These are phyloP conservation scores for Bifiguratus adelaidae DNA, from an alignment of 192 early-diverging fungal genomes.

Conservation along the genomic window DNA sequence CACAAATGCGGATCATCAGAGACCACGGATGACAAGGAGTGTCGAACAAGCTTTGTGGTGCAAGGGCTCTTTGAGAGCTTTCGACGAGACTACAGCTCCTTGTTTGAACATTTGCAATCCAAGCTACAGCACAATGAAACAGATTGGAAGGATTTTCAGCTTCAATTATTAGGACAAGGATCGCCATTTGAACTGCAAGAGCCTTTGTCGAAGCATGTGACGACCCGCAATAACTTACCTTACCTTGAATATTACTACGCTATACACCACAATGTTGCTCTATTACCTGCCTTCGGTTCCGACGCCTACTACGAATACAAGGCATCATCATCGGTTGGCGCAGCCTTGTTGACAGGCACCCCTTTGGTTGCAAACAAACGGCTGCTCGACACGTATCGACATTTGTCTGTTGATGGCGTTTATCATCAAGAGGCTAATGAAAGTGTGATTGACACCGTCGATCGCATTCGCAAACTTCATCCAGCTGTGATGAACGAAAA, in stretches of 20 bases:
- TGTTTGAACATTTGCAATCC: neutral
- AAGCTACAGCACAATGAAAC: neutral
- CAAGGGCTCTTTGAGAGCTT: constrained; percentile 1
- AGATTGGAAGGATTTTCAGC: constrained; percentile 1
- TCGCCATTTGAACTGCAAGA: neutral
- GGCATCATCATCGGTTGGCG: constrained; percentile 1
- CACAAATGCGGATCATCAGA: neutral
- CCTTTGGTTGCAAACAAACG: constrained; percentile 1
- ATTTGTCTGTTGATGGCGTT: neutral
- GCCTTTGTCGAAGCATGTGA: neutral
- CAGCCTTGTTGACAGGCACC: neutral
- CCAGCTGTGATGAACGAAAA: neutral
- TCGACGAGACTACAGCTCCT: neutral
- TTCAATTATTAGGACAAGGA: neutral
- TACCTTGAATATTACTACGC: constrained; percentile 4
- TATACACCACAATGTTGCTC: constrained; percentile 1
- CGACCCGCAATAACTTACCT: neutral
- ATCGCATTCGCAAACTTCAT: neutral
- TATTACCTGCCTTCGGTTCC: constrained; percentile 2
- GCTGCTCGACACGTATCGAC: neutral
- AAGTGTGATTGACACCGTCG: neutral
- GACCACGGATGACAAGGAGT: neutral
- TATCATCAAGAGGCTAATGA: constrained; percentile 1
- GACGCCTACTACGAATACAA: neutral
- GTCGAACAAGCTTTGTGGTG: neutral